A percentile compares a stretch with the other conserved stretches of the same genome.
These are phyloP conservation scores for Pestalotiopsis sp. DNA, from an alignment of 2,329 filamentous ascomycete species.

Conservation along the genomic window DNA sequence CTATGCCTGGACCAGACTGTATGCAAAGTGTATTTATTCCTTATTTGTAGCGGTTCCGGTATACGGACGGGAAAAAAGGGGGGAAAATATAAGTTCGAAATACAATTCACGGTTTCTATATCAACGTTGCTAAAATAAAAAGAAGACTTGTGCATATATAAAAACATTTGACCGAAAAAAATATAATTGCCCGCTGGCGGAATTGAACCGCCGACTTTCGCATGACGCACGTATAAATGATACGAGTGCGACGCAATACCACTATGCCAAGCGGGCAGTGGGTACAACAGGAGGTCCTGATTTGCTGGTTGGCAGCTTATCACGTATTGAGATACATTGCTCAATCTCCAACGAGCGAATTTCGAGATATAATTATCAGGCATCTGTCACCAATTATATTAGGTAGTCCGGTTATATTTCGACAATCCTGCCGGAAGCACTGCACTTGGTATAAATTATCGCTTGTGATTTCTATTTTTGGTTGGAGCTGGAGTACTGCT, in stretches of 20 bases:
- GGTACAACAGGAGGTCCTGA: not conserved
- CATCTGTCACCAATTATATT: too few relatives aligned
- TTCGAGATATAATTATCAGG: not conserved
- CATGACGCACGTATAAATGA: constrained; percentile 1
- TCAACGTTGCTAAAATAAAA: not conserved
- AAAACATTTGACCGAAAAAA: too few relatives aligned
- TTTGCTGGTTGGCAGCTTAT: not conserved
- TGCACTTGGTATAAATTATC: too few relatives aligned
- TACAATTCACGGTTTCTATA: not conserved
- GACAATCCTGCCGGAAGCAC: too few relatives aligned
- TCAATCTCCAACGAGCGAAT: not conserved
- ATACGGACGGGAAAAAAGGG: too few relatives aligned
- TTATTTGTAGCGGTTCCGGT: too few relatives aligned
- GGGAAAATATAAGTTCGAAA: not conserved
- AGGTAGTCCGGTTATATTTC: too few relatives aligned
- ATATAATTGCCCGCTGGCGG: constrained; percentile 8
- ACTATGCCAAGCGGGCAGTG: constrained; percentile 9
- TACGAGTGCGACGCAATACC: constrained; percentile 10
- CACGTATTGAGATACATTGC: not conserved
- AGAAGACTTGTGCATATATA: too few relatives aligned
- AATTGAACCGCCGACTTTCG: constrained; percentile 9
- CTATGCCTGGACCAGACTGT: too few relatives aligned
- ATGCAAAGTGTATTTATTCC: too few relatives aligned
- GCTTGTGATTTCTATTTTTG: too few relatives aligned
- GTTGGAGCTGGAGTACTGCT: too few relatives aligned